Base-by-base conservation (phyloP, 495 filamentous ascomycete genomes). In the Penicillium maclennaniae region DNA sequence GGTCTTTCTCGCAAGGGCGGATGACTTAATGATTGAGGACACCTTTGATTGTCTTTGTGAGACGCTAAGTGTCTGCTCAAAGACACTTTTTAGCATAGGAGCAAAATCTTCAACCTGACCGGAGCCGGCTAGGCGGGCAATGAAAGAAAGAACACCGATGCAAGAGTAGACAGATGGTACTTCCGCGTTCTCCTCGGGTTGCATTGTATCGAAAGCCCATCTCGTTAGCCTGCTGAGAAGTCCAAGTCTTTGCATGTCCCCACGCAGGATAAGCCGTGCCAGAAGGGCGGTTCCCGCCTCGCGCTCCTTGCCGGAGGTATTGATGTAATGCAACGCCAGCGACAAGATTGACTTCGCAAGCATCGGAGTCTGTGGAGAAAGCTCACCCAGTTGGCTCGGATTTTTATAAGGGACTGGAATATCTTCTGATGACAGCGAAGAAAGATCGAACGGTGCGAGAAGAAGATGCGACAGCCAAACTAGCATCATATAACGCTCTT, bases 381-480 rank as follows among this genome's bases (percentile, higher is more conserved):
- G 9, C 26, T 36, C 48, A 15, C 51, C 36, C 21, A 71, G 17
- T 37, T 65, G 51, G 15, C 50, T 15, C 26, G 63, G 25, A 38
- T 68, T 61, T 6, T 65, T 45, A 42, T 69, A 66, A 8, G 65
- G 65, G 9, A 71, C 47, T 0, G 69, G 68, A 14, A 71, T 65
- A 47, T 74, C 67, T 28, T 72, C 74, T 9, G 85, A 86, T 4
- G 92, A 96, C 49, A 98, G 87, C 7, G 87, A 89, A 17, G 84
- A 76, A 46, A 99, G 75, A 59, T 96, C 92, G 69, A 97, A 97
- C 0, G 93, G 93, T 12, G 88, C 88, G n/a, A 97, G 81, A 60
- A 95, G 77, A 3, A 97, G 74, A 69, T 97, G 95, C 2, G 89
- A 92, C 7, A 99, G 78, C 93, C 93, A 99, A 31, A 96, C 77